Evolutionary conservation across 257 asterid genomes (phyloP), one percentile per base, ranked within the genome.

Genomic region (Henckelia pumila): DNA sequence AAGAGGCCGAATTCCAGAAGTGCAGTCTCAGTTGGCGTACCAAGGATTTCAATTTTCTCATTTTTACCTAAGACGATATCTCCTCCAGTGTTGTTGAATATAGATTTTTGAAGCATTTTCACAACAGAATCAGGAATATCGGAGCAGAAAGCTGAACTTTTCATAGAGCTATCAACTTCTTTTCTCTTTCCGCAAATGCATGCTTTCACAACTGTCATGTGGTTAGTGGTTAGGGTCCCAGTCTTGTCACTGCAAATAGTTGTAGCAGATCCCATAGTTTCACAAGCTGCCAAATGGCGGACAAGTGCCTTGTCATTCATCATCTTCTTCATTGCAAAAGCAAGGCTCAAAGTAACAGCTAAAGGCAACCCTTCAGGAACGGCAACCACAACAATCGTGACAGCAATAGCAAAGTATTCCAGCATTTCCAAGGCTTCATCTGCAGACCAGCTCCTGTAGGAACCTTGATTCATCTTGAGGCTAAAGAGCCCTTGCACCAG

Each of bases 271-370:
- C 97, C 97, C 97, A 91, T 91, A 61, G 97, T 91, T 76, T 91
- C 97, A 73, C 97, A 91, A 71, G 97, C 97, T 50, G 97, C 96
- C 68, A 90, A 76, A 77, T 88, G 92, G 59, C 94, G 95, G 35
- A 88, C 97, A 62, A 91, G 96, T 32, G 97, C 96, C 78, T 82
- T 91, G 73, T 91, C 97, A 25, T 85, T 89, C 97, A 91, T 91
- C 97, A 91, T 91, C 81, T 88, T 91, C 79, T 85, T 91, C 97
- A 91, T 91, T 17, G 97, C 96, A 81, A 88, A 91, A 10, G 97
- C 97, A 49, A 91, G 95, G 79, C 97, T 91, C 75, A 91, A 72
- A 57, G 97, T 91, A 44, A 91, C 97, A 60, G 97, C 97, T 63
- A 91, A 82, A 66, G 97, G 97, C 77, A 91, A 79, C 26, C 97